phyloP scores from a whole-genome alignment of 2,329 filamentous ascomycete species.

The Botrytis medusae region DNA sequence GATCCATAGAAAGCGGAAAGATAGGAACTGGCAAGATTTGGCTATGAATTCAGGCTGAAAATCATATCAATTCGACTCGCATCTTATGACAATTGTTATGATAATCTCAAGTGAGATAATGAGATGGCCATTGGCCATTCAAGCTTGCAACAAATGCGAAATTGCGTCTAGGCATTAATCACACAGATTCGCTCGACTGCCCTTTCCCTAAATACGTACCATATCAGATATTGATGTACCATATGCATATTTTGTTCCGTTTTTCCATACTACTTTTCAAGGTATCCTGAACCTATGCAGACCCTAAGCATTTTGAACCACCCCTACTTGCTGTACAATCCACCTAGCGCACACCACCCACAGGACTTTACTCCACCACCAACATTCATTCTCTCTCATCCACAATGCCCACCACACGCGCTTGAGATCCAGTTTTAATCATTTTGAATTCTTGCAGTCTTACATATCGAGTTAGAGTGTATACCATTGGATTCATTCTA shows the following conservation, averaged over 20 bases:
- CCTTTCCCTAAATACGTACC: background rate
- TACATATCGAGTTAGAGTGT: constrained; percentile 1
- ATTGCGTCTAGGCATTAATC: background rate
- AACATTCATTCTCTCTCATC: constrained; percentile 14
- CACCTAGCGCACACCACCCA: constrained; percentile 9
- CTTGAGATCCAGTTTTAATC: constrained; percentile 18
- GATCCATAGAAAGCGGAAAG: constrained; percentile 10
- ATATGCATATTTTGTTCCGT: constrained; percentile 7
- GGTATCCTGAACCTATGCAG: constrained; percentile 3
- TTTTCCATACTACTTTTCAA: constrained; percentile 4
- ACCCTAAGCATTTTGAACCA: constrained; percentile 6
- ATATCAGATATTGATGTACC: constrained; percentile 11
- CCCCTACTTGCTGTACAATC: constrained; percentile 17
- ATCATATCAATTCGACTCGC: background rate
- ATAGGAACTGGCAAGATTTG: background rate
- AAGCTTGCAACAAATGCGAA: background rate
- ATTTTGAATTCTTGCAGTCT: constrained; percentile 14
- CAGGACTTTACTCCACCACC: constrained; percentile 1
- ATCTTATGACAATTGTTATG: background rate
- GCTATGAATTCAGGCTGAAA: background rate
- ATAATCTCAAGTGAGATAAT: background rate
- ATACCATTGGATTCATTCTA: constrained; percentile 14
- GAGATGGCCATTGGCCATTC: background rate
- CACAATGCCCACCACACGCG: constrained; percentile 21
- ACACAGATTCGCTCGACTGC: background rate